These are phyloP conservation scores for Veloboletus limbatus DNA, from an alignment of 1,284 basidiomycete species.

Conservation along the genomic window DNA sequence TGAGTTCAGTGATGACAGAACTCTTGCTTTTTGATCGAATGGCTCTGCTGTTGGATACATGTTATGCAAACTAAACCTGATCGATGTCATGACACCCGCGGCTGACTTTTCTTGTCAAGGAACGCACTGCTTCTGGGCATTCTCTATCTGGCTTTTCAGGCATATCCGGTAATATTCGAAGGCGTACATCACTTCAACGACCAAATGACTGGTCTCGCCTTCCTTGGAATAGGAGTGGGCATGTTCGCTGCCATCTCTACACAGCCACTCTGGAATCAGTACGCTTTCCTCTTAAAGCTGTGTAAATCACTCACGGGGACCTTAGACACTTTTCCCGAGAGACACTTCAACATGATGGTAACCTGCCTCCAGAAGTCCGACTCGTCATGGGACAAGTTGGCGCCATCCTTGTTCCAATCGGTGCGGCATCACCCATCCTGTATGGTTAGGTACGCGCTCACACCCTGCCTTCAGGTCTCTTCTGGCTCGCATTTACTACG, in stretches of 20 bases:
- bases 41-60: conserved; percentile 67
- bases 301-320: not conserved
- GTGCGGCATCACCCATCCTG: conserved; percentile 30
- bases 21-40: conserved; percentile 70
- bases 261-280: conserved; percentile 57
- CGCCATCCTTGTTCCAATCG: conserved; percentile 63
- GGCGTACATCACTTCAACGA: conserved; percentile 49
- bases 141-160: conserved; percentile 61
- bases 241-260: conserved; percentile 46
- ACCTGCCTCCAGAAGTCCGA: conserved; percentile 66
- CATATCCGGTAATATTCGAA: conserved; percentile 57
- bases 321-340: conserved; percentile 33
- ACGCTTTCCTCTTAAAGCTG: conserved; percentile 7
- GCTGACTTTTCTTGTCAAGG: conserved; percentile 29
- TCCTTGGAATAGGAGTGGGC: conserved; percentile 62
- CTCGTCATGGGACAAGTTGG: conserved; percentile 69
- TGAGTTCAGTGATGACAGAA: conserved; percentile 42
- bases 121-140: conserved; percentile 60
- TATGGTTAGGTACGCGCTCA: not conserved
- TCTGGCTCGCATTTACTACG: conserved; percentile 73
- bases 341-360: conserved; percentile 39
- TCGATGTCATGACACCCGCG: not conserved
- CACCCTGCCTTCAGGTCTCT: conserved; percentile 47
- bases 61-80: conserved; percentile 32
- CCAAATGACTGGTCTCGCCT: conserved; percentile 56